phyloP scores from a whole-genome alignment of 257 asterid genomes.

The Solanum medicagineum region DNA sequence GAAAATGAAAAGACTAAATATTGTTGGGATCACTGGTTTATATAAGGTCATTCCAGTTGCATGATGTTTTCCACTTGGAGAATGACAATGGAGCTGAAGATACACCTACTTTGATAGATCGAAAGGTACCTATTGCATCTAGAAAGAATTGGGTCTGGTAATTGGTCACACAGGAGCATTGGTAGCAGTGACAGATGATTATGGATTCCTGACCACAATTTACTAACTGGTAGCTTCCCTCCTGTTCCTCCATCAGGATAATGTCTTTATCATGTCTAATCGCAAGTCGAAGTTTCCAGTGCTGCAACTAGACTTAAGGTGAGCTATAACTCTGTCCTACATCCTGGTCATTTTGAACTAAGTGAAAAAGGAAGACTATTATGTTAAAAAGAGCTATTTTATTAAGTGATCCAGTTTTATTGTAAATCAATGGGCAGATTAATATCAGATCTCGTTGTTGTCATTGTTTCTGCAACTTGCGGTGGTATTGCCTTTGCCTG shows the following conservation, averaged over 20 bases:
- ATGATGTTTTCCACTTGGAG: slow-evolving; percentile 63
- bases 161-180: background rate
- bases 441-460: slow-evolving; percentile 76
- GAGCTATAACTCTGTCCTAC: slow-evolving; percentile 6
- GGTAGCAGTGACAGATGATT: background rate
- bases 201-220: background rate
- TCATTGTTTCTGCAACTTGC: slow-evolving; percentile 85
- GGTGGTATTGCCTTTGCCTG: slow-evolving; percentile 89
- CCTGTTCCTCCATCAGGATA: slow-evolving; percentile 32
- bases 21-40: slow-evolving; percentile 8
- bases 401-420: background rate
- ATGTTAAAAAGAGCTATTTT: background rate
- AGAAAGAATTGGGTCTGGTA: background rate
- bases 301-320: slow-evolving; percentile 76
- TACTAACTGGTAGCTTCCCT: background rate
- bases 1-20: background rate
- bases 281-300: slow-evolving; percentile 70
- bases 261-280: slow-evolving; percentile 72
- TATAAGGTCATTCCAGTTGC: slow-evolving; percentile 61
- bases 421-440: slow-evolving; percentile 26
- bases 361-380: background rate
- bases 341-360: background rate
- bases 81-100: slow-evolving; percentile 59
- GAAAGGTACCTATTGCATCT: slow-evolving; percentile 29
- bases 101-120: slow-evolving; percentile 67